Conservation (phyloP, 2,329 filamentous ascomycete genomes). For the Teratosphaeriaceae sp. region DNA sequence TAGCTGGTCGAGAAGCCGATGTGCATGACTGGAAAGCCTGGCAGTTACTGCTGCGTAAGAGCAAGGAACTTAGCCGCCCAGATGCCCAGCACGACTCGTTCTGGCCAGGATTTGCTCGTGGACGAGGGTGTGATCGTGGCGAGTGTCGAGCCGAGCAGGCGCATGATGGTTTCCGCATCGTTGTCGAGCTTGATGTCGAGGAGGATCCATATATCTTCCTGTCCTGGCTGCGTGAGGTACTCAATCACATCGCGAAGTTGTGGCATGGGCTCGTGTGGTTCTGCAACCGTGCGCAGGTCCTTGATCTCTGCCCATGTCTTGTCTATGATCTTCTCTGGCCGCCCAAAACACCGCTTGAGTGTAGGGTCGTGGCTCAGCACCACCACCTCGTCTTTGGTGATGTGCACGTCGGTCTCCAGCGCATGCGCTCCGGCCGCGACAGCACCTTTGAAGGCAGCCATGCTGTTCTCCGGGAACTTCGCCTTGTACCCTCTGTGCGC, state of each 20-base stretch:
- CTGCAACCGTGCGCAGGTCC: slow-evolving; percentile 58
- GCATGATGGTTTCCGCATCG: slow-evolving; percentile 62
- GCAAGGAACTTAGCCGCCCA: slow-evolving; percentile 74
- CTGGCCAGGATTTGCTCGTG: slow-evolving; percentile 54
- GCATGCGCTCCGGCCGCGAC: slow-evolving; percentile 69
- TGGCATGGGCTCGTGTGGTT: slow-evolving; percentile 66
- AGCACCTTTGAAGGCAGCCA: slow-evolving; percentile 70
- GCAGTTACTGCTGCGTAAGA: slow-evolving; percentile 55
- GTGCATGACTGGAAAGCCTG: slow-evolving; percentile 57
- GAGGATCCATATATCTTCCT: slow-evolving; percentile 69
- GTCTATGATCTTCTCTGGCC: slow-evolving; percentile 64
- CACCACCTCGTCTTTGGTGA: slow-evolving; percentile 75
- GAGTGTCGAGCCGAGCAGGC: slow-evolving; percentile 59
- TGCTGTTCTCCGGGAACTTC: slow-evolving; percentile 75
- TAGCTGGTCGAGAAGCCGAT: slow-evolving; percentile 62
- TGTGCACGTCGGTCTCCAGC: slow-evolving; percentile 81
- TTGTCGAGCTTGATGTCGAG: slow-evolving; percentile 86
- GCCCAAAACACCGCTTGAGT: slow-evolving; percentile 74
- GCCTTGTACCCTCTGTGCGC: slow-evolving; percentile 76
- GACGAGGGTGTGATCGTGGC: slow-evolving; percentile 16
- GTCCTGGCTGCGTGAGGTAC: slow-evolving; percentile 59
- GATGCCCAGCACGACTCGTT: slow-evolving; percentile 70
- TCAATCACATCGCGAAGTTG: slow-evolving; percentile 66
- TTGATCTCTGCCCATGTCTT: slow-evolving; percentile 69
- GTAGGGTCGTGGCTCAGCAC: slow-evolving; percentile 65